Base-by-base conservation (phyloP, 768 basidiomycete genomes). In the Termitomyces eurrhizus region DNA sequence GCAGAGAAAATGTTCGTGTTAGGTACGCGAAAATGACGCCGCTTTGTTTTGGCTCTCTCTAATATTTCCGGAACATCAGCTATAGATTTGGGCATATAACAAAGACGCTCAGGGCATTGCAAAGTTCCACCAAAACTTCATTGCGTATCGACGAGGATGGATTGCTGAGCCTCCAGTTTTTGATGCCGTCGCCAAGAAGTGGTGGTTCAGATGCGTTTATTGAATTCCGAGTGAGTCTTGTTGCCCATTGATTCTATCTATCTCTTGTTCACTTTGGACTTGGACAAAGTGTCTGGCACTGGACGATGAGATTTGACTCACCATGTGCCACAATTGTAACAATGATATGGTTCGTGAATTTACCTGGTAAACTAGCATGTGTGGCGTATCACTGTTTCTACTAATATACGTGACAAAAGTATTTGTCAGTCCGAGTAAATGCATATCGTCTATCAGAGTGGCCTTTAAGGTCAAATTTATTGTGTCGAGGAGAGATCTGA, bases 121-220 rank as follows among this genome's bases (percentile, higher is more conserved):
- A 91, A 60, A 86, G 80, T 58, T 95, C 93, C 0, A 86, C 86
- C 26, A 97, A 97, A 69, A 92, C 95, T 2, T 95, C 93, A 0
- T 72, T 98, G 48, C 82, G 94, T 37, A 93, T 97, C 24, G 92
- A 95, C 65, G 79, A 82, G 24, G 83, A 86, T 56, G 96, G 96
- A 0, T 73, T 95, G 48, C 76, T 98, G 41, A 92, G 92, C 67
- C 73, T 98, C 61, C 96, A 98, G 67, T 92, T 97, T 72, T 79
- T 97, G 65, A 94, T 97, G 81, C 88, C 86, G 37, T 80, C 75
- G 49, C 78, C 74, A 7, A 75, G 82, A 35, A 76, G 73, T 24
- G 74, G 68, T 29, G 63, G 70, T 24, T 66, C 74, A 18, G 78
- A 86, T 56, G 91, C 86, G 0, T 95, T 94, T 66, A 87, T 96